These are phyloP conservation scores for Catharanthus roseus DNA, from an alignment of 257 asterid species.

Conservation along the genomic window DNA sequence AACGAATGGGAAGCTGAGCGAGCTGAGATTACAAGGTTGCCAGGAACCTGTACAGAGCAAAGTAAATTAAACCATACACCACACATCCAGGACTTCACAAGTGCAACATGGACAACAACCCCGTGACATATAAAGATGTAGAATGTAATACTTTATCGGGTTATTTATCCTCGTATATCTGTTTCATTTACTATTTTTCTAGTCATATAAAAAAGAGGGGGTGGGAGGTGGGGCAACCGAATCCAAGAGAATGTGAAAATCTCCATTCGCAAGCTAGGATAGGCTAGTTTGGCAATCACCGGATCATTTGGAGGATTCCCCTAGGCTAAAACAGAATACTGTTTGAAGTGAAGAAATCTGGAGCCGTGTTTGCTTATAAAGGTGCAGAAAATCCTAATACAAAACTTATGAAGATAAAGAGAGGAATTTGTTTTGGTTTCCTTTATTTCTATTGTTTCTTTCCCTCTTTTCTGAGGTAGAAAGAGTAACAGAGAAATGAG, in stretches of 20 bases:
- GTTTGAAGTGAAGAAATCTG: background rate
- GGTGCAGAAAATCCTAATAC: background rate
- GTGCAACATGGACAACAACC: background rate
- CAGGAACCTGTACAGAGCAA: constrained; percentile 69
- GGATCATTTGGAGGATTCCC: background rate
- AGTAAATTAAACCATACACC: constrained; percentile 14
- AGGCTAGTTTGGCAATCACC: background rate
- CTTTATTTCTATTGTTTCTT: background rate
- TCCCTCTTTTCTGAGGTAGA: background rate
- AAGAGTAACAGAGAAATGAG: background rate
- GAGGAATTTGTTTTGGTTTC: background rate
- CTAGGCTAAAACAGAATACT: background rate
- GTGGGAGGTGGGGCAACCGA: background rate
- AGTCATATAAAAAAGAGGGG: background rate
- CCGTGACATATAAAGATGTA: background rate
- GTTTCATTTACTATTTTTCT: background rate
- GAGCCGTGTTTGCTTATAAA: background rate
- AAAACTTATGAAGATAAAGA: background rate
- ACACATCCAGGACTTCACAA: background rate
- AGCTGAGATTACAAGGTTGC: constrained; percentile 86
- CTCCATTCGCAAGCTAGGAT: background rate
- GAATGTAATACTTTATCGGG: background rate
- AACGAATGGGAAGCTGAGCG: constrained; percentile 88
- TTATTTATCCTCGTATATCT: background rate
- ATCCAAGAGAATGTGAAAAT: background rate